These are phyloP conservation scores for Glycine tomentella DNA, from an alignment of 306 rosid species.

Conservation along the genomic window DNA sequence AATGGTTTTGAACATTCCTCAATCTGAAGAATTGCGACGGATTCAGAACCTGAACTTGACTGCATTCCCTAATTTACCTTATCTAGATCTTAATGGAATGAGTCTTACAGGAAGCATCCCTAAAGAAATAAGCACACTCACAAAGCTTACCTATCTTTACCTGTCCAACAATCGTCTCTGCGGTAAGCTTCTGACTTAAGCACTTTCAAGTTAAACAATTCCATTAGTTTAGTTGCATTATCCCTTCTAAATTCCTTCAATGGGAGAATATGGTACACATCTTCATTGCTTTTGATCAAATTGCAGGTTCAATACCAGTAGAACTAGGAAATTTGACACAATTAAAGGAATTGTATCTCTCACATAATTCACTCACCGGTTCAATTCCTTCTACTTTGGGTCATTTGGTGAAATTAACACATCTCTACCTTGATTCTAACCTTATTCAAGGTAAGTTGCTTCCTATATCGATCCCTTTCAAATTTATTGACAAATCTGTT, in stretches of 20 bases:
- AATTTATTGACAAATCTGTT: neutral
- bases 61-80: neutral
- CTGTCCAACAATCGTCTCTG: neutral
- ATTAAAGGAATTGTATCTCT: neutral
- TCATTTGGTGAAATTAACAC: neutral
- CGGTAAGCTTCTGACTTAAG: neutral
- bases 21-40: neutral
- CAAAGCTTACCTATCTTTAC: neutral
- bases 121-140: neutral
- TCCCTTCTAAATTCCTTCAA: neutral
- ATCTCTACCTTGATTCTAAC: neutral
- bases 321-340: neutral
- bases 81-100: neutral
- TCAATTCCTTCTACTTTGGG: neutral
- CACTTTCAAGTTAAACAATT: neutral
- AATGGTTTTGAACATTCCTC: neutral
- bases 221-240: neutral
- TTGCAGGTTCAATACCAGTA: neutral
- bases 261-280: neutral
- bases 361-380: neutral
- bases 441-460: neutral
- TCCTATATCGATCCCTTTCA: neutral
- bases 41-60: neutral
- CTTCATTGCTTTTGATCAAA: no score
- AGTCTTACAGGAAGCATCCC: conserved; percentile 2